Evolutionary conservation across 768 basidiomycete genomes (phyloP), one percentile per base, ranked within the genome.

Genomic region (Botryobasidium botryosum): DNA sequence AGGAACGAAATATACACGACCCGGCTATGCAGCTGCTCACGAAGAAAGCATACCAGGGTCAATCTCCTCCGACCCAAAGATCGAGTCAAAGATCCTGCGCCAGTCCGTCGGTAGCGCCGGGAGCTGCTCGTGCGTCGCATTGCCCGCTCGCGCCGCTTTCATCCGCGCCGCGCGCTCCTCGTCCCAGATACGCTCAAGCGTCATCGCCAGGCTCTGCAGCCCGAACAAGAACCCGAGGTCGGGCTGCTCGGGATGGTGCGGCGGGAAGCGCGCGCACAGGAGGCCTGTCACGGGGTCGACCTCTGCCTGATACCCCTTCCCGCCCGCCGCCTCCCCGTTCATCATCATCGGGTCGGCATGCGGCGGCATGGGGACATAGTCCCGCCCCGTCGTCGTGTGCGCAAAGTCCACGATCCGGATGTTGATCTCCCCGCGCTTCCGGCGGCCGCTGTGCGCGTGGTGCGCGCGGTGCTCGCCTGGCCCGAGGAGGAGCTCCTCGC

Each of bases 401-500:
- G 92, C 94, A 63, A 99, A 99, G 62, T 99, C 94, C 45, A 99
- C 94, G 42, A 99, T 77, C 28, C 91, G 86, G 50, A 99, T 83
- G 57, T 85, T 87, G 48, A 97, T 74, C 58, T 94, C 92, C 26
- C 94, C 94, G 20, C 85, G 67, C 57, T 78, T 81, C 47, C 77
- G 74, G 10, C 49, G 48, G 12, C 25, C 25, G 15, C 15, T 10
- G 15, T 42, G 40, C 13, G 13, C 24, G 39, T 62, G 65, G 28
- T 53, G 50, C 12, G 71, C 69, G 35, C 77, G 74, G 58, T 75
- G 75, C 1, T 69, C 70, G 17, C 75, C 66, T 21, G 81, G 73
- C 5, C 79, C 79, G 15, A 71, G 59, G 36, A 84, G 68, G 23
- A 85, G 61, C 56, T 87, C 82, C 58, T 90, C 85, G 54, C 81